phyloP scores from a whole-genome alignment of 192 early-diverging fungal genomes.

The Phlyctochytrium arcticum region DNA sequence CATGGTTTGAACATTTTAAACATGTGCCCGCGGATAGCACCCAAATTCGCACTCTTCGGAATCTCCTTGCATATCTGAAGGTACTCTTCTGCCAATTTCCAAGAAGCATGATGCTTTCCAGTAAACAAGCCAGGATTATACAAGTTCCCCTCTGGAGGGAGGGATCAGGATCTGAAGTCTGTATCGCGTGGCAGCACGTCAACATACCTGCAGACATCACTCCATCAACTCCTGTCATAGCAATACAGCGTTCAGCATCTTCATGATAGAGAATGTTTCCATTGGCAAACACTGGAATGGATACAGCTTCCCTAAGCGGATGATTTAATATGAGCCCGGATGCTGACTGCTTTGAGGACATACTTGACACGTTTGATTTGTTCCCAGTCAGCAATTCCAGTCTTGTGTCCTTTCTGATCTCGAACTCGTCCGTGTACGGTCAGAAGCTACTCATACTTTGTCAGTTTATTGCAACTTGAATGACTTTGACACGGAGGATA shows the following conservation, averaged over 20 bases:
- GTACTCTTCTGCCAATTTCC: constrained; percentile 83
- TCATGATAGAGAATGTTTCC: constrained; percentile 95
- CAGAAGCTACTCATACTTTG: constrained; percentile 53
- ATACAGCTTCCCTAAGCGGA: constrained; percentile 64
- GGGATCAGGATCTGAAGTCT: too few species aligned
- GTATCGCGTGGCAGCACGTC: too few species aligned
- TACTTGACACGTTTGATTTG: constrained; percentile 79
- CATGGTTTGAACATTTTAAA: constrained; percentile 82
- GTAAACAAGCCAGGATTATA: constrained; percentile 87
- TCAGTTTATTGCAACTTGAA: too few species aligned
- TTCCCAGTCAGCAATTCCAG: constrained; percentile 94
- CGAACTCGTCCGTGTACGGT: constrained; percentile 92
- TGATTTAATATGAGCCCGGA: background rate
- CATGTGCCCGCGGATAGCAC: constrained; percentile 77
- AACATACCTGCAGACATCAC: constrained; percentile 78
- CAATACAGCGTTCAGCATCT: constrained; percentile 79
- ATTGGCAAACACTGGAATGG: constrained; percentile 93
- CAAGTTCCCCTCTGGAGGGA: constrained; percentile 41
- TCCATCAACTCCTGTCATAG: constrained; percentile 83
- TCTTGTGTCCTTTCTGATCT: constrained; percentile 96
- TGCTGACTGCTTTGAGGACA: background rate
- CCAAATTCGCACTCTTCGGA: constrained; percentile 58
- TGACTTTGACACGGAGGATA: too few species aligned
- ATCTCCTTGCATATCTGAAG: constrained; percentile 68
- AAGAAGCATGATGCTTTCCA: constrained; percentile 57